phyloP scores from a whole-genome alignment of 176 grass and related monocot species.

The Saccharum officinarum region DNA sequence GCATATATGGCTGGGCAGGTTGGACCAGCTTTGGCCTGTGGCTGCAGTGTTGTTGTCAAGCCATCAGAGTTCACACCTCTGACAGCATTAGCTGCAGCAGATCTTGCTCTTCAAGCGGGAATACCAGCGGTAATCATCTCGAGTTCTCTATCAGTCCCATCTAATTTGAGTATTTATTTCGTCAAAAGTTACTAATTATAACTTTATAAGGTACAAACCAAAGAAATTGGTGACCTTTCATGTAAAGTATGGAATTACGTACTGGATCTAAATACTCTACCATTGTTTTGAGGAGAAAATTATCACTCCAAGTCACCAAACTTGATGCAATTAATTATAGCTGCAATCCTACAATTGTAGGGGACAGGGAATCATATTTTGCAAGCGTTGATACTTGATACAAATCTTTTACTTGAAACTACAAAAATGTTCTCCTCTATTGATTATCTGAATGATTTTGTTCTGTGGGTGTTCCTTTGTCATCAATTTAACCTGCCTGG shows the following conservation, averaged over 20 bases:
- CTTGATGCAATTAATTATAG: not conserved
- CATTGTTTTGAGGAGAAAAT: conserved; percentile 11
- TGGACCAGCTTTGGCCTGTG: conserved; percentile 94
- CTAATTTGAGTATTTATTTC: conserved; percentile 28
- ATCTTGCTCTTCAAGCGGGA: conserved; percentile 97
- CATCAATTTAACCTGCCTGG: conserved; percentile 16
- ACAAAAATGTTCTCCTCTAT: conserved; percentile 4
- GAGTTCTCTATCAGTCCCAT: conserved; percentile 8
- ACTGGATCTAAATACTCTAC: not conserved
- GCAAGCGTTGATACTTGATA: not conserved
- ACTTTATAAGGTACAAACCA: not conserved
- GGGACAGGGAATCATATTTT: not conserved
- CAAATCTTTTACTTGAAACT: not conserved
- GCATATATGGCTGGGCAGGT: conserved; percentile 45
- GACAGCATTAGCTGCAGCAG: conserved; percentile 96
- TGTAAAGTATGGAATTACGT: not conserved
- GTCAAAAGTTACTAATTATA: not conserved
- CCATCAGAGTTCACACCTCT: conserved; percentile 97
- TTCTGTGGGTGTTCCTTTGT: not conserved
- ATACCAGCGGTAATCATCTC: conserved; percentile 81
- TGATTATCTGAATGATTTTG: conserved; percentile 16
- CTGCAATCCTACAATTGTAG: not conserved
- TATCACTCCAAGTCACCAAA: not conserved
- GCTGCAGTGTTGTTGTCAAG: conserved; percentile 93
- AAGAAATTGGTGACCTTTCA: not conserved